These are phyloP conservation scores for Arthromyces matolae DNA, from an alignment of 768 basidiomycete species.

Conservation along the genomic window DNA sequence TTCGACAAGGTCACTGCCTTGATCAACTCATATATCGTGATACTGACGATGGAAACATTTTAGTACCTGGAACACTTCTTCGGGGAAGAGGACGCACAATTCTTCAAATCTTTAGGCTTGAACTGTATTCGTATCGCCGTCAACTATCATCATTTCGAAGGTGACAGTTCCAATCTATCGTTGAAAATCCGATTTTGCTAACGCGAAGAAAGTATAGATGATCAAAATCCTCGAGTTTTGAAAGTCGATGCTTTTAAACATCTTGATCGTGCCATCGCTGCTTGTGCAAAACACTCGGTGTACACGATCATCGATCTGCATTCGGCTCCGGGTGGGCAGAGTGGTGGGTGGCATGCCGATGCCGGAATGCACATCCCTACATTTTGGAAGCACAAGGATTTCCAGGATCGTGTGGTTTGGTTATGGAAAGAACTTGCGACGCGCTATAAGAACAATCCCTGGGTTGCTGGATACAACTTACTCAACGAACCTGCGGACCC, in stretches of 20 bases:
- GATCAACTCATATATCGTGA: not conserved
- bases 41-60: slow-evolving; percentile 4
- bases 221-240: slow-evolving; percentile 74
- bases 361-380: slow-evolving; percentile 64
- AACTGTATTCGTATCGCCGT: slow-evolving; percentile 77
- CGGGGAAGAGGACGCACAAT: slow-evolving; percentile 65
- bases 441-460: slow-evolving; percentile 71
- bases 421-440: slow-evolving; percentile 72
- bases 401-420: slow-evolving; percentile 75
- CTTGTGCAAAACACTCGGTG: slow-evolving; percentile 71
- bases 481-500: slow-evolving; percentile 80
- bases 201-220: slow-evolving; percentile 41
- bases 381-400: slow-evolving; percentile 82
- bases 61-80: slow-evolving; percentile 85
- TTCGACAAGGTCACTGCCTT: slow-evolving; percentile 63
- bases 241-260: slow-evolving; percentile 76
- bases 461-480: slow-evolving; percentile 85
- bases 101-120: slow-evolving; percentile 73
- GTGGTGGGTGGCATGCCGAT: slow-evolving; percentile 78
- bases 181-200: not conserved
- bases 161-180: slow-evolving; percentile 19
- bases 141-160: slow-evolving; percentile 73
- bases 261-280: slow-evolving; percentile 71
- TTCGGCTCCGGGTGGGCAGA: slow-evolving; percentile 70
- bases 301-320: slow-evolving; percentile 82